Evolutionary conservation across 352 stramenopile genomes (phyloP).

Genomic region (Halophytophthora polymorphica): DNA sequence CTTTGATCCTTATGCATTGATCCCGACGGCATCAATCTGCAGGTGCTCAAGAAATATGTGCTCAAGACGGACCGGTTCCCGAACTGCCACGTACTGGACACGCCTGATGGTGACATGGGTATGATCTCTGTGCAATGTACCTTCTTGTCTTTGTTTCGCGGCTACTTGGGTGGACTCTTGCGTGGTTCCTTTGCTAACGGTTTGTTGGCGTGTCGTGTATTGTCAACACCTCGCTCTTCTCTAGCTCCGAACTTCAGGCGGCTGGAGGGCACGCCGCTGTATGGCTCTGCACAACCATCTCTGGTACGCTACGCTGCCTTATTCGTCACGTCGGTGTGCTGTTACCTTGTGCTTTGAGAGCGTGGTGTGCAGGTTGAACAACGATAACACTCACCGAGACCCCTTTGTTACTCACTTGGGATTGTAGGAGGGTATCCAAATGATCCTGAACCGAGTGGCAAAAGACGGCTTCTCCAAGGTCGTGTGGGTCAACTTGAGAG

Average conservation of each 20-base stretch:
- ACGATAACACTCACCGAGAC: background rate
- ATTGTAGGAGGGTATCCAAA: conserved; percentile 63
- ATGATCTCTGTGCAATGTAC: background rate
- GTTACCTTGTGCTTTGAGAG: background rate
- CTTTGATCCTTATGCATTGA: conserved; percentile 1
- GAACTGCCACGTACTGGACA: conserved; percentile 72
- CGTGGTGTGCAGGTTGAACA: background rate
- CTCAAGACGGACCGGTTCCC: conserved; percentile 82
- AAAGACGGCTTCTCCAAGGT: conserved; percentile 77
- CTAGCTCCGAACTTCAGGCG: conserved; percentile 77
- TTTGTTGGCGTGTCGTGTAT: too few species aligned
- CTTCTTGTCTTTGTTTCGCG: background rate
- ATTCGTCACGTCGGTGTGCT: background rate
- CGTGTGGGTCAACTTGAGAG: conserved; percentile 81
- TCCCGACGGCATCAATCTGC: too few species aligned
- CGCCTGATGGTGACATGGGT: conserved; percentile 52
- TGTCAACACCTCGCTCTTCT: too few species aligned
- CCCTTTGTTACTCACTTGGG: conserved; percentile 7
- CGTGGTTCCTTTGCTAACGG: background rate
- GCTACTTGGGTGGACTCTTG: background rate
- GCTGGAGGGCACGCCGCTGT: conserved; percentile 63
- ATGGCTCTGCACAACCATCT: conserved; percentile 71
- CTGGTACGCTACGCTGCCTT: conserved; percentile 31
- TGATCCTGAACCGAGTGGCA: conserved; percentile 62
- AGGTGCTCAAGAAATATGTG: conserved; percentile 82